Percentiles rank a stretch among this genome's conserved stretches.
Conservation (phyloP, 2,329 filamentous ascomycete genomes). For the Rhytidhysteron rufulum region DNA sequence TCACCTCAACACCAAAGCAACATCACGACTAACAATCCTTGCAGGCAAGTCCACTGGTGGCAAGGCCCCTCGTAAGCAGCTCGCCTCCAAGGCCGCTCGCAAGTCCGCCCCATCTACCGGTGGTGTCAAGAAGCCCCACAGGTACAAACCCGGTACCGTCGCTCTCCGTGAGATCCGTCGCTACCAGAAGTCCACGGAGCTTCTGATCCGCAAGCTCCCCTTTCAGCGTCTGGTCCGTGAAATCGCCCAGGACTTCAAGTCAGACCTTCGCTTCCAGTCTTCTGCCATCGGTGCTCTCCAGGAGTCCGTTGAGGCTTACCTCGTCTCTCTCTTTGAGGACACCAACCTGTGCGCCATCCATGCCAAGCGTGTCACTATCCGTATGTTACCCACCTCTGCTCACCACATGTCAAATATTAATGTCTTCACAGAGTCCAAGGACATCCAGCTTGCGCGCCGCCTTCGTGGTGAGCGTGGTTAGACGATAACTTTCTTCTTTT, state of each 20-base stretch:
- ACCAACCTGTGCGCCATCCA: slow-evolving; percentile 95
- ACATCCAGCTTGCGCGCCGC: slow-evolving; percentile 80
- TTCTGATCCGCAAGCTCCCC: slow-evolving; percentile 75
- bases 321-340: slow-evolving; percentile 95
- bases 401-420: slow-evolving; percentile 14
- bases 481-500: slow-evolving; percentile 20
- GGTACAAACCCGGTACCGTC: slow-evolving; percentile 62
- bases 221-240: slow-evolving; percentile 78
- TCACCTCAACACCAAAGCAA: slow-evolving; percentile 8
- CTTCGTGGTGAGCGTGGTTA: slow-evolving; percentile 55
- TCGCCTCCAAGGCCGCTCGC: slow-evolving; percentile 93
- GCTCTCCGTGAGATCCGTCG: slow-evolving; percentile 88
- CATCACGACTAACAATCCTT: slow-evolving; percentile 27
- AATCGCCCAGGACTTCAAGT: slow-evolving; percentile 63
- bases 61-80: slow-evolving; percentile 77
- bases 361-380: slow-evolving; percentile 90
- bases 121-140: slow-evolving; percentile 48
- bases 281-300: slow-evolving; percentile 91
- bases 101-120: slow-evolving; percentile 84
- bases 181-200: slow-evolving; percentile 85
- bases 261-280: slow-evolving; percentile 88
- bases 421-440: slow-evolving; percentile 70
- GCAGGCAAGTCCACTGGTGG: slow-evolving; percentile 69
- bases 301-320: slow-evolving; percentile 92
- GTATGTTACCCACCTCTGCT: slow-evolving; percentile 30